A percentile compares a stretch with the other conserved stretches of the same genome.
These are phyloP conservation scores for Xylariaceae sp. DNA, from an alignment of 2,329 filamentous ascomycete genomes.

Conservation along the genomic window DNA sequence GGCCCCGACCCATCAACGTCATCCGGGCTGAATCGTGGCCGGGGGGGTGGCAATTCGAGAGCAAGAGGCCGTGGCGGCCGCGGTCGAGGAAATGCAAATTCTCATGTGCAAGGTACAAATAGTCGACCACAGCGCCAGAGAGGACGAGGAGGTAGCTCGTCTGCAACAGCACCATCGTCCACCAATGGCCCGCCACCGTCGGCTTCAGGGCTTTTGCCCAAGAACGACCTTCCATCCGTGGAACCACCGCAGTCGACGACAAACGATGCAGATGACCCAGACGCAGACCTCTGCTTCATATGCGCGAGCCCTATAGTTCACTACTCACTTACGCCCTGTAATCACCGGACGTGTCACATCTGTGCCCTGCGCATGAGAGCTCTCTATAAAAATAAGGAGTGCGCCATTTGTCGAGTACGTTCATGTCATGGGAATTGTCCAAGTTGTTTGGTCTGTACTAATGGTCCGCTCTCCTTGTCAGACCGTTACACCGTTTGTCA, in stretches of 20 bases:
- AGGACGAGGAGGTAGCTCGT: constrained; percentile 29
- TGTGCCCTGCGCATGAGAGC: constrained; percentile 87
- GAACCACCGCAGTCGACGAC: constrained; percentile 14
- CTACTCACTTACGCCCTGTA: constrained; percentile 85
- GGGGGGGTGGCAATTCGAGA: constrained; percentile 31
- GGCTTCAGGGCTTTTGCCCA: constrained; percentile 8
- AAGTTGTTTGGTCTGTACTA: constrained; percentile 5
- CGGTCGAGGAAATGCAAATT: constrained; percentile 33
- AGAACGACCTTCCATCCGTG: constrained; percentile 14
- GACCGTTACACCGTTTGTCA: constrained; percentile 71
- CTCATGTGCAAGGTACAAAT: constrained; percentile 33
- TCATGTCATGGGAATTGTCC: not conserved
- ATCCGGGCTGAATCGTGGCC: constrained; percentile 22
- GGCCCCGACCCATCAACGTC: constrained; percentile 7
- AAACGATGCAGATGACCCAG: constrained; percentile 51
- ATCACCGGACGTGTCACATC: constrained; percentile 94
- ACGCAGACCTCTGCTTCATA: constrained; percentile 91
- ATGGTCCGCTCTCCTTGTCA: constrained; percentile 4
- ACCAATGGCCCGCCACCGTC: constrained; percentile 1
- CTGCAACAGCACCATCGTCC: constrained; percentile 14
- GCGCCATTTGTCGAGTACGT: constrained; percentile 86
- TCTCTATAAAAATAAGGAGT: constrained; percentile 92
- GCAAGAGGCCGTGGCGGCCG: constrained; percentile 41
- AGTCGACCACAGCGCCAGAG: constrained; percentile 30
- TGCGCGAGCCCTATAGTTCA: constrained; percentile 88